A percentile compares a stretch with the other conserved stretches of the same genome.
Conservation (phyloP, 2,329 filamentous ascomycete genomes). For the Rhinocladiella similis region DNA sequence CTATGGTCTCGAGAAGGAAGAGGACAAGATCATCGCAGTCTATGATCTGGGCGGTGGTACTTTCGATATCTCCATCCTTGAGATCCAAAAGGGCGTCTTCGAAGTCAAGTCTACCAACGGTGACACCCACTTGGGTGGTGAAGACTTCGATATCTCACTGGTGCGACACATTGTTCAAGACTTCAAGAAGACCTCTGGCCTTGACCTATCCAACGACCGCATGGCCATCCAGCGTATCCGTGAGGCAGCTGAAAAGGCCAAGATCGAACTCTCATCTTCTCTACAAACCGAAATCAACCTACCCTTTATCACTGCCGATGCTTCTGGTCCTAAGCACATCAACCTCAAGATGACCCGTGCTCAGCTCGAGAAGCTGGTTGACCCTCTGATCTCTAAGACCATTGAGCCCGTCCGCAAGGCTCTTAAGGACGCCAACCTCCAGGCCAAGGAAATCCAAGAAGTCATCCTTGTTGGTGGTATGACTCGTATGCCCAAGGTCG, state of each 20-base stretch:
- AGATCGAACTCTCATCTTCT: constrained; percentile 96
- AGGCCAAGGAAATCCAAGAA: constrained; percentile 93
- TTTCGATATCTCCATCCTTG: constrained; percentile 97
- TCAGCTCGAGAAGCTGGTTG: constrained; percentile 90
- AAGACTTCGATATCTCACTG: constrained; percentile 94
- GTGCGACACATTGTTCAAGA: constrained; percentile 91
- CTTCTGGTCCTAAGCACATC: constrained; percentile 96
- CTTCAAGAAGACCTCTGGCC: constrained; percentile 94
- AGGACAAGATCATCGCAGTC: constrained; percentile 85
- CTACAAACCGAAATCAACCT: constrained; percentile 97
- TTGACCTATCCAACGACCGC: constrained; percentile 87
- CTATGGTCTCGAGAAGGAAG: constrained; percentile 94
- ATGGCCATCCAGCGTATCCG: constrained; percentile 99
- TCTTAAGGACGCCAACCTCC: constrained; percentile 88
- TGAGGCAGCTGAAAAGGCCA: constrained; percentile 98
- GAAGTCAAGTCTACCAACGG: constrained; percentile 99
- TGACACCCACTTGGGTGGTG: constrained; percentile 97
- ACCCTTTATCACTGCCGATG: constrained; percentile 96
- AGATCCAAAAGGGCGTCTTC: constrained; percentile 97
- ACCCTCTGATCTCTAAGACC: constrained; percentile 81
- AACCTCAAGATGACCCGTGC: constrained; percentile 90
- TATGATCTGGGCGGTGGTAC: constrained; percentile 99
- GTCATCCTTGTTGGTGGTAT: constrained; percentile 98
- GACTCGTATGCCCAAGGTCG: constrained; percentile 99
- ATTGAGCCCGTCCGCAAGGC: constrained; percentile 95